phyloP scores from a whole-genome alignment of 129 eudicot species.

The Lactuca sativa region DNA sequence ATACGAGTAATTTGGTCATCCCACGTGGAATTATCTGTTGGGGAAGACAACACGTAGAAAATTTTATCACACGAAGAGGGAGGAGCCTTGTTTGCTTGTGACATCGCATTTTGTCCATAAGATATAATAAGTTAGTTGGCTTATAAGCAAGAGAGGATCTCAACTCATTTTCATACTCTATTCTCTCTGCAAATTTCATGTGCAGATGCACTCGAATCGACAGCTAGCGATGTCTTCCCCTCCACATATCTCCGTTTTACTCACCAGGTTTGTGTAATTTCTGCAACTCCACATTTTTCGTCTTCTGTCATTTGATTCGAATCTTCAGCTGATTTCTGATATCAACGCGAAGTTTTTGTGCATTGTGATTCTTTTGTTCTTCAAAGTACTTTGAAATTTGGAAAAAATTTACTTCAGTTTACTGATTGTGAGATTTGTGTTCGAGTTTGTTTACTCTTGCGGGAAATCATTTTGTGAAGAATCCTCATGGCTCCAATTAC shows the following conservation, averaged over 20 bases:
- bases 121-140: constrained; percentile 14
- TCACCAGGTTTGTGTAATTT: constrained; percentile 27
- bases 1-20: background rate
- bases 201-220: background rate
- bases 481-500: constrained; percentile 13
- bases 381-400: background rate
- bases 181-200: constrained; percentile 3
- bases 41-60: constrained; percentile 9
- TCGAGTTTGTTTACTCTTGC: constrained; percentile 3
- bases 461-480: background rate
- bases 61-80: background rate
- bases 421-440: background rate
- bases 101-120: background rate
- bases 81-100: background rate
- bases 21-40: constrained; percentile 12
- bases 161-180: constrained; percentile 1
- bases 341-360: background rate
- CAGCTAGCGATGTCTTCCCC: constrained; percentile 22
- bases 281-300: constrained; percentile 1
- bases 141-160: background rate
- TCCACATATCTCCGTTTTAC: constrained; percentile 21
- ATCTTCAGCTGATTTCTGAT: background rate
- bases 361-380: constrained; percentile 4
- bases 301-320: background rate
- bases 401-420: background rate